Percentiles rank a stretch among this genome's conserved stretches.
phyloP scores from a whole-genome alignment of 2,329 filamentous ascomycete species.

The Falciphora oryzae region DNA sequence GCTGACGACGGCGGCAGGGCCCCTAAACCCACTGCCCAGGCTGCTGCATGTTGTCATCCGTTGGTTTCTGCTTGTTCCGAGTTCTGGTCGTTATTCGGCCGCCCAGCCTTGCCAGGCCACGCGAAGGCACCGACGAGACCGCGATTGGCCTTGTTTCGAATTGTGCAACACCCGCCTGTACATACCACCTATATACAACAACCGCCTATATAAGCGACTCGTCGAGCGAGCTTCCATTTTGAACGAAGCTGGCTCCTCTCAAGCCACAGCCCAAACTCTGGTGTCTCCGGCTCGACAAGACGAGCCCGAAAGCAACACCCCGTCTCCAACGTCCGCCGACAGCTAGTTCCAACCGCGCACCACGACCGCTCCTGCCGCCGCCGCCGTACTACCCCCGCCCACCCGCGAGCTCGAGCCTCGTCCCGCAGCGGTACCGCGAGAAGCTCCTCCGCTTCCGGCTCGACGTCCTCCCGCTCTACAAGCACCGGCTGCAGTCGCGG shows the following conservation, averaged over 20 bases:
- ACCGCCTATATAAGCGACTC: not conserved
- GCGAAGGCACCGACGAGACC: no score
- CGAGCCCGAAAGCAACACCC: not conserved
- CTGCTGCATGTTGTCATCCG: not conserved
- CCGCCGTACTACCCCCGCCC: not conserved
- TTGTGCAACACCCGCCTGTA: not conserved
- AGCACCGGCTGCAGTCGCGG: conserved; percentile 65
- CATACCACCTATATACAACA: not conserved
- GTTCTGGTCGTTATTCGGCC: not conserved
- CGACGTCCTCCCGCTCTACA: conserved; percentile 66
- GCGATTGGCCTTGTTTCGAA: not conserved
- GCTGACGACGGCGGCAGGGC: not conserved
- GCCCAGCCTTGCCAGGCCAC: not conserved
- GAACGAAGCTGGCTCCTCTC: not conserved
- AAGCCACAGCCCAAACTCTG: not conserved
- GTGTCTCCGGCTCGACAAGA: not conserved
- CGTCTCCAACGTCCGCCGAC: not conserved
- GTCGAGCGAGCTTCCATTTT: not conserved
- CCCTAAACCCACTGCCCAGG: not conserved
- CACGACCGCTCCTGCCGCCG: no score
- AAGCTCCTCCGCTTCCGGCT: conserved; percentile 65
- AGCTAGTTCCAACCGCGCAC: no score
- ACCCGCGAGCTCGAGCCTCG: conserved; percentile 31
- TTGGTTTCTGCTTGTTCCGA: not conserved
- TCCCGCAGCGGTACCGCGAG: conserved; percentile 57